A percentile compares a stretch with the other conserved stretches of the same genome.
phyloP scores from a whole-genome alignment of 331 rosid species.

The Malus hybrid region DNA sequence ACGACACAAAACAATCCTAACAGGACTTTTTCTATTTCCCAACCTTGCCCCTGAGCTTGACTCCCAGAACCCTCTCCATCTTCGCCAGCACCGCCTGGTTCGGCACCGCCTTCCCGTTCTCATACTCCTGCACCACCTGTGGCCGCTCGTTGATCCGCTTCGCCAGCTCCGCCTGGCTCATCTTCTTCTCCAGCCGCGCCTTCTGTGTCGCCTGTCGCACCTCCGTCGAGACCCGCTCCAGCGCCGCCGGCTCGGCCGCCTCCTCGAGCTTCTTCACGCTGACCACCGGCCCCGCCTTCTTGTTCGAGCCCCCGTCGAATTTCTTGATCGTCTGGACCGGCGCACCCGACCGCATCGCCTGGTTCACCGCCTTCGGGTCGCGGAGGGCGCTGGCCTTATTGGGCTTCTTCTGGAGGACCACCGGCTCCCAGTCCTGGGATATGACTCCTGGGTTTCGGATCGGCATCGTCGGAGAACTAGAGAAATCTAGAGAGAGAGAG shows the following conservation, averaged over 20 bases:
- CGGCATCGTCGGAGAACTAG: constrained; percentile 36
- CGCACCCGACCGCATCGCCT: constrained; percentile 59
- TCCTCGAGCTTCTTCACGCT: constrained; percentile 64
- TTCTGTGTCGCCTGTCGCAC: constrained; percentile 58
- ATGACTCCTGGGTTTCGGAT: constrained; percentile 50
- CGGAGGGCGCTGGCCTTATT: constrained; percentile 47
- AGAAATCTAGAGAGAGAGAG: neutral
- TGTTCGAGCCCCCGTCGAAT: constrained; percentile 54
- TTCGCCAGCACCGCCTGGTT: constrained; percentile 70
- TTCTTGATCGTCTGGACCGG: constrained; percentile 59
- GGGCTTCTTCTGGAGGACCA: constrained; percentile 59
- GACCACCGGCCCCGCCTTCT: constrained; percentile 40
- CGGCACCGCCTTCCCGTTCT: constrained; percentile 74
- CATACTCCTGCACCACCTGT: constrained; percentile 85
- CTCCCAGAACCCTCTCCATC: constrained; percentile 67
- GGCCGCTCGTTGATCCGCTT: constrained; percentile 69
- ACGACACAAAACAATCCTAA: neutral
- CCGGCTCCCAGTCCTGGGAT: constrained; percentile 79
- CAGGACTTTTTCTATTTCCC: constrained; percentile 23
- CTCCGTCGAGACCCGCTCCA: constrained; percentile 52
- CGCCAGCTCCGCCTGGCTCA: constrained; percentile 75
- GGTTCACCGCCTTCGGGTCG: constrained; percentile 62
- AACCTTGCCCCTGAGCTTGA: constrained; percentile 71
- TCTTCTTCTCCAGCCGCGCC: constrained; percentile 71
- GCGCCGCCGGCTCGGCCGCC: constrained; percentile 55